Base-by-base conservation (phyloP, 768 basidiomycete species). In the Hydnum rufescens region DNA sequence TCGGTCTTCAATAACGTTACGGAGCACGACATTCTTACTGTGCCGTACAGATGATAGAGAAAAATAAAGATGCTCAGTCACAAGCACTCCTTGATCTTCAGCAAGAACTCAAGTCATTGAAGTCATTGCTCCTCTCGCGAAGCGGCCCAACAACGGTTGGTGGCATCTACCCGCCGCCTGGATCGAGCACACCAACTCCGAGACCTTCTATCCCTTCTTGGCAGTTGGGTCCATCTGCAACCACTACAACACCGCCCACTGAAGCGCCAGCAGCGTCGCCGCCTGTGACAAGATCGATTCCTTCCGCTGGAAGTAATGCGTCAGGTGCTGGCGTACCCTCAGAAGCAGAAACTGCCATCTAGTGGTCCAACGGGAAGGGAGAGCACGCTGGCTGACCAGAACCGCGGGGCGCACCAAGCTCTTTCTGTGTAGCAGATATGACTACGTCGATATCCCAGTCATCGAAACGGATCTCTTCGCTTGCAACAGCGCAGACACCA, bases 401-500 rank as follows among this genome's bases (percentile, higher is more conserved):
- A 93, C 66, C 95, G 4, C 95, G 93, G 2, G 95, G 95, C 0
- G 81, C 77, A 29, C 90, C 82, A 22, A 99, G 77, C 36, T 92
- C 95, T 63, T 93, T 95, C 65, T 93, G 89, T 53, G 77, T 80
- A 5, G 85, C 88, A 18, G 80, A 76, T 39, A 92, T 59, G 26
- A 97, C 81, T 32, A 90, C 77, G 58, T 99, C 95, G 51, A 97
- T 71, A 25, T 74, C 78, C 95, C 95, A 97, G 2, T 74, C 80
- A 59, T 97, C 95, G 71, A 95, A 82, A 43, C 72, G 76, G 60
- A 99, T 90, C 64, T 96, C 89, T 64, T 97, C 95, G 59, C 82
- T 86, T 3, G 86, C 95, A 16, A 96, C 89, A 1, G 89, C 82
- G 67, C 95, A 99, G 26, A 99, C 95, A n/a, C 77, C 87, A 61